Evolutionary conservation across 768 basidiomycete genomes (phyloP).

Genomic region (Boletus bicolor): DNA sequence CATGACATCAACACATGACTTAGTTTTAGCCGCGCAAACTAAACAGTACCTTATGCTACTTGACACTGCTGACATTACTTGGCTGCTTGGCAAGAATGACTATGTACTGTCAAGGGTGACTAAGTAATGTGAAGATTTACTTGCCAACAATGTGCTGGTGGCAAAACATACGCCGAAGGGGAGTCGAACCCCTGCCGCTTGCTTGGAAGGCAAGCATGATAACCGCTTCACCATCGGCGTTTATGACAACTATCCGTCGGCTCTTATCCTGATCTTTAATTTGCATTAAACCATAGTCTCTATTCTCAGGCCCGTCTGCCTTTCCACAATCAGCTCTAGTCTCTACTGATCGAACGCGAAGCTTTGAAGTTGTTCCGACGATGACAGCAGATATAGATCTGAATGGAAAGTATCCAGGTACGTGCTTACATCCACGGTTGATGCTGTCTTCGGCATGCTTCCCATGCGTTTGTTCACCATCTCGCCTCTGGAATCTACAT

Average conservation of each 20-base stretch:
- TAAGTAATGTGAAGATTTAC: too few relatives aligned
- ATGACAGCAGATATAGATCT: conserved; percentile 9
- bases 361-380: neutral
- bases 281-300: neutral
- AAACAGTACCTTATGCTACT: too few relatives aligned
- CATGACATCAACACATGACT: too few relatives aligned
- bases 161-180: conserved; percentile 46
- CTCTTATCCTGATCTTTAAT: neutral
- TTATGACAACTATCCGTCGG: too few relatives aligned
- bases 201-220: conserved; percentile 91
- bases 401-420: conserved; percentile 24
- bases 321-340: neutral
- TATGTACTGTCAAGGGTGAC: too few relatives aligned
- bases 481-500: neutral
- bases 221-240: conserved; percentile 84
- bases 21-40: too few relatives aligned
- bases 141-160: too few relatives aligned
- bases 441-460: too few relatives aligned
- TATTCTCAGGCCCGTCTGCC: too few relatives aligned
- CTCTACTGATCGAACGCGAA: neutral
- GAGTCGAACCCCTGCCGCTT: conserved; percentile 78
- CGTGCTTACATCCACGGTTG: neutral
- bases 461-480: neutral
- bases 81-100: too few relatives aligned
- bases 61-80: too few relatives aligned